Percentiles rank a stretch among this genome's conserved stretches.
Evolutionary conservation across 169 alveolate genomes (phyloP).

Genomic region (Haemoproteus tartakovskyi): DNA sequence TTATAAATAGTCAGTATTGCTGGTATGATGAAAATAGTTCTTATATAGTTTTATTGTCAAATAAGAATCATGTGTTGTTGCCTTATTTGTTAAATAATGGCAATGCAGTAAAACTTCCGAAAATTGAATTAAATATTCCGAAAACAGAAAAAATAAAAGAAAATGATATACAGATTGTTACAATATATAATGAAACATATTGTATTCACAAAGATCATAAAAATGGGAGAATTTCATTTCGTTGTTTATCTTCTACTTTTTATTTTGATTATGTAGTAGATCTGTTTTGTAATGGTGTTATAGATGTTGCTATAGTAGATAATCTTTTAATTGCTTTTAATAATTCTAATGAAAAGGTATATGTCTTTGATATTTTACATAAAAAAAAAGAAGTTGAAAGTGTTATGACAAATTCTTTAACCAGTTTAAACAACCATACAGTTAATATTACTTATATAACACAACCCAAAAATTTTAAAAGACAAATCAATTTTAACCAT

Average conservation of each 20-base stretch:
- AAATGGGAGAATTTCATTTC: conserved; percentile 54
- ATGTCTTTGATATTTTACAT: conserved; percentile 25
- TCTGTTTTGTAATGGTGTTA: conserved; percentile 18
- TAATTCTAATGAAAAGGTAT: conserved; percentile 24
- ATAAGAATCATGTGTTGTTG: conserved; percentile 15
- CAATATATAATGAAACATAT: conserved; percentile 33
- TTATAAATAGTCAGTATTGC: conserved; percentile 8
- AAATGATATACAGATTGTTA: conserved; percentile 36
- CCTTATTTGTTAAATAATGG: conserved; percentile 47
- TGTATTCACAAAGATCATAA: conserved; percentile 50
- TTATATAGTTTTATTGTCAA: conserved; percentile 39
- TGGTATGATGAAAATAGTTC: conserved; percentile 56
- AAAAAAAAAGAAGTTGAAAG: conserved; percentile 1
- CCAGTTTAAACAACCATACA: conserved; percentile 6
- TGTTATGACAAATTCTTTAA: not conserved
- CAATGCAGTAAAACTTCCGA: conserved; percentile 30
- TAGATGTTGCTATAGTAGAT: conserved; percentile 5
- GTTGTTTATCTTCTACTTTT: conserved; percentile 41
- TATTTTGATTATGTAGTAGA: conserved; percentile 56
- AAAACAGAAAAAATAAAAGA: conserved; percentile 11
- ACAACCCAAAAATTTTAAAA: conserved; percentile 18
- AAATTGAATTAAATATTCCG: conserved; percentile 17
- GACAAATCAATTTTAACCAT: conserved; percentile 9
- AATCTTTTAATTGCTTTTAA: conserved; percentile 34
- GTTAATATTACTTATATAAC: conserved; percentile 25